These are phyloP conservation scores for Diutina pseudorugosa DNA, from an alignment of 1,139 yeast species.

Conservation along the genomic window DNA sequence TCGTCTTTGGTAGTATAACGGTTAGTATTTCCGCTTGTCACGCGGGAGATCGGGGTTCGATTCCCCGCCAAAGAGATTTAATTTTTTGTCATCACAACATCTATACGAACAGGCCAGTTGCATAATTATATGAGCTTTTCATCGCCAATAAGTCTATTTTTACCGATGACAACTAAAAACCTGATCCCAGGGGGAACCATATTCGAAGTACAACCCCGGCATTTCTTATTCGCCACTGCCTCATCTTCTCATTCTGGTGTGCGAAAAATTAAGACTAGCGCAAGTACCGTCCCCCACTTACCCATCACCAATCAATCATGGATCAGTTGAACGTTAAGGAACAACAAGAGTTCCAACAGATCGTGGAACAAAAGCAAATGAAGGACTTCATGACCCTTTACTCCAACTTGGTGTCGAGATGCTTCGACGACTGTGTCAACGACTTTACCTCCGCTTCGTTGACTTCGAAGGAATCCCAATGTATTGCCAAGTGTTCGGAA, in stretches of 20 bases:
- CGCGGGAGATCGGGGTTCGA: conserved; percentile 1
- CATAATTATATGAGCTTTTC: too few species aligned
- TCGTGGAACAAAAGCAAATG: conserved; percentile 97
- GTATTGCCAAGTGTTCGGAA: conserved; percentile 89
- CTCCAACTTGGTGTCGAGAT: conserved; percentile 90
- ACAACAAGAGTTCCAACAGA: conserved; percentile 91
- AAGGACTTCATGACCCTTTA: conserved; percentile 95
- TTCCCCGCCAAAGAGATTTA: conserved; percentile 1
- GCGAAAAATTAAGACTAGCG: background rate
- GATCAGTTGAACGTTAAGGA: conserved; percentile 82
- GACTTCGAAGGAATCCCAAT: conserved; percentile 71
- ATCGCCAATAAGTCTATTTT: too few species aligned
- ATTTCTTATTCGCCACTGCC: background rate
- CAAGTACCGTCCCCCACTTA: background rate
- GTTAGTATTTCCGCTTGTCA: conserved; percentile 1
- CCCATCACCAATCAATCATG: conserved; percentile 22
- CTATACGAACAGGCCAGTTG: too few species aligned
- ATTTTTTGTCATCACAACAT: background rate
- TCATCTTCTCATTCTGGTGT: background rate
- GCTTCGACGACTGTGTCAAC: conserved; percentile 94
- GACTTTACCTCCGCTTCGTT: conserved; percentile 90
- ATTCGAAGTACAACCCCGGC: background rate
- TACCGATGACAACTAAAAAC: too few species aligned
- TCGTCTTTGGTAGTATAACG: background rate
- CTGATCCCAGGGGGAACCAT: too few species aligned